Evolutionary conservation across 2,329 filamentous ascomycete genomes (phyloP).

Genomic region (Herpotrichia juniperi): DNA sequence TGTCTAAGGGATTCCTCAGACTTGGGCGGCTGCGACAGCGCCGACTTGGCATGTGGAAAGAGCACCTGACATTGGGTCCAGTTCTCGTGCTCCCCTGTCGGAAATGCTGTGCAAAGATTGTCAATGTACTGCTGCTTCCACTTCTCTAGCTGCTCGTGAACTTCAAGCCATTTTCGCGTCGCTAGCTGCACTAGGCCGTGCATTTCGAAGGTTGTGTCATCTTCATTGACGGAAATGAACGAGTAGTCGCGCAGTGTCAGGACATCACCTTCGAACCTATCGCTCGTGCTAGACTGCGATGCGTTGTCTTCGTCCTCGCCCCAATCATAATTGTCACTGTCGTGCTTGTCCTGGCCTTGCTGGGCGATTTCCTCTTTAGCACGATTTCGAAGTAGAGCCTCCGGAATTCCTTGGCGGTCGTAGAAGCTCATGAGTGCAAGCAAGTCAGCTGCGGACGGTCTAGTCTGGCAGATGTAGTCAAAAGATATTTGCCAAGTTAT

Average conservation of each 20-base stretch:
- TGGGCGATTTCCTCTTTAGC: no score
- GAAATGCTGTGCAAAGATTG: background rate
- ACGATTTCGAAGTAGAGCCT: slow-evolving; percentile 4
- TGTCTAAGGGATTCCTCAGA: background rate
- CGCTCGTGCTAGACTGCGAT: background rate
- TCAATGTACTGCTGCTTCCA: slow-evolving; percentile 5
- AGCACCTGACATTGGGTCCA: slow-evolving; percentile 35
- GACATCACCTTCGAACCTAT: slow-evolving; percentile 37
- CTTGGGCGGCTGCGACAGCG: slow-evolving; percentile 1
- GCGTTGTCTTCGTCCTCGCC: background rate
- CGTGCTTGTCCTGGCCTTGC: background rate
- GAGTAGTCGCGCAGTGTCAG: slow-evolving; percentile 44
- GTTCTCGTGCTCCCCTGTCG: slow-evolving; percentile 4
- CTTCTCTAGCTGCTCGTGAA: background rate
- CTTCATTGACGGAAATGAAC: slow-evolving; percentile 35
- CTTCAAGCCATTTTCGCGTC: slow-evolving; percentile 10
- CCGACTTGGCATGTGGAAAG: slow-evolving; percentile 32
- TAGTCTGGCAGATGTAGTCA: slow-evolving; percentile 34
- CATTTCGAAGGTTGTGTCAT: slow-evolving; percentile 47
- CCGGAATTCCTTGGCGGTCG: slow-evolving; percentile 18
- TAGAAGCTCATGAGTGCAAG: slow-evolving; percentile 22
- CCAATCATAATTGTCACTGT: no score
- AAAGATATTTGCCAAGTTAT: slow-evolving; percentile 37
- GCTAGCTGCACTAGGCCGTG: slow-evolving; percentile 36
- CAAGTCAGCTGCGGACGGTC: slow-evolving; percentile 18